Conservation (phyloP, 139 green algal species). For the Edaphochlamys debaryana region DNA sequence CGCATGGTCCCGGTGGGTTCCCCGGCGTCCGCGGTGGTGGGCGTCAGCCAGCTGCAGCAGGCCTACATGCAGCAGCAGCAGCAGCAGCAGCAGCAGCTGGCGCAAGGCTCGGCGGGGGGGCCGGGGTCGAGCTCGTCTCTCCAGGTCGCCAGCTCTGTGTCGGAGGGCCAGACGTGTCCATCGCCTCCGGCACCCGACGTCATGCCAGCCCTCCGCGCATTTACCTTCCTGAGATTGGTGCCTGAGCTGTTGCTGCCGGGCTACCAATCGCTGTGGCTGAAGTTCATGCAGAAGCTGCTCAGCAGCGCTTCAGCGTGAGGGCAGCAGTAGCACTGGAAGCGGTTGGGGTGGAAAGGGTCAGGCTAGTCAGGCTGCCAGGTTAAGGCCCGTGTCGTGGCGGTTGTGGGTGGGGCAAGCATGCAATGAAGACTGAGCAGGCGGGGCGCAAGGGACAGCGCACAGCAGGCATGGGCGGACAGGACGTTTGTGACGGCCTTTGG, state of each 20-base stretch:
- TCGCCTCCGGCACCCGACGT: constrained; percentile 6
- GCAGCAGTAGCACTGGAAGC: too few species aligned
- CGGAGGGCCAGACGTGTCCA: background rate
- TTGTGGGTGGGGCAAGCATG: too few species aligned
- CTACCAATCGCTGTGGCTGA: constrained; percentile 67
- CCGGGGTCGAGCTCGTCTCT: background rate
- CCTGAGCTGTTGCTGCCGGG: constrained; percentile 76
- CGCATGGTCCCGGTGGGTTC: background rate
- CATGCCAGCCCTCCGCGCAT: constrained; percentile 79
- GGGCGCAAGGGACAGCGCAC: too few species aligned
- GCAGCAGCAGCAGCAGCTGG: too few species aligned
- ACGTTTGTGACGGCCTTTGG: too few species aligned
- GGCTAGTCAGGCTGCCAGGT: too few species aligned
- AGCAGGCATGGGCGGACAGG: too few species aligned
- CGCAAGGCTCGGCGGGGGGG: background rate
- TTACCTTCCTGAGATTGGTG: constrained; percentile 88
- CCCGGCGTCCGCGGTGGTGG: background rate
- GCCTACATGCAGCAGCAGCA: constrained; percentile 1
- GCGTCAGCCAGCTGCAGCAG: background rate
- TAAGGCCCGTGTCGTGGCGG: too few species aligned
- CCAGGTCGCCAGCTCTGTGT: background rate
- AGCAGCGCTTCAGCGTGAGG: too few species aligned
- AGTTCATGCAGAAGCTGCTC: constrained; percentile 71
- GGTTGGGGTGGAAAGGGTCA: too few species aligned
- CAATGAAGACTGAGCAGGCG: too few species aligned